Percentiles rank a stretch among this genome's conserved stretches.
These are phyloP conservation scores for Amphirosellinia nigrospora DNA, from an alignment of 495 filamentous ascomycete species.

Conservation along the genomic window DNA sequence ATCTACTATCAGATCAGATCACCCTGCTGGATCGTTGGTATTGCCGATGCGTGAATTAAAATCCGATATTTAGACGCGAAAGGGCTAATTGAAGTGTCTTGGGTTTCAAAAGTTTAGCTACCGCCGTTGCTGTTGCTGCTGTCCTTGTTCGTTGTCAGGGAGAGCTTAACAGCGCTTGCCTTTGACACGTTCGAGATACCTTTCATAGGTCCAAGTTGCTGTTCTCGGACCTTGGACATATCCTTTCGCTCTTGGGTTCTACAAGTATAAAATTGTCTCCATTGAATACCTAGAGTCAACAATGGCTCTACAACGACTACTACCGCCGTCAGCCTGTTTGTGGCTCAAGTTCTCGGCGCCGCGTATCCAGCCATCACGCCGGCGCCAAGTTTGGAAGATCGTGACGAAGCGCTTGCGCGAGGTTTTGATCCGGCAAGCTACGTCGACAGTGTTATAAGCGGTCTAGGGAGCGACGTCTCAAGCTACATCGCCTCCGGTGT, in stretches of 20 bases:
- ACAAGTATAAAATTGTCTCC: not conserved
- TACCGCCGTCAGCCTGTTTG: constrained; percentile 24
- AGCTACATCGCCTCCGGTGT: constrained; percentile 67
- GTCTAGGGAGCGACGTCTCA: constrained; percentile 57
- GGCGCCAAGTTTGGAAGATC: constrained; percentile 45
- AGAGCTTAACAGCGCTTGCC: not conserved
- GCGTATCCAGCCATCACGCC: constrained; percentile 57
- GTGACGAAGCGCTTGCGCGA: constrained; percentile 35
- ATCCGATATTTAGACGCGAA: not conserved
- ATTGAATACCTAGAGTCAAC: not conserved
- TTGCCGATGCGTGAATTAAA: not conserved
- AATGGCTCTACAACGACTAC: constrained; percentile 30
- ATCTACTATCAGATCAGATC: not conserved
- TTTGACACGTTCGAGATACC: not conserved
- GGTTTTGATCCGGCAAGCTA: constrained; percentile 51
- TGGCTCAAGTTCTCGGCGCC: constrained; percentile 28
- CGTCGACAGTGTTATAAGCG: constrained; percentile 53
- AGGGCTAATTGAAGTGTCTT: not conserved
- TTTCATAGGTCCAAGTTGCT: not conserved
- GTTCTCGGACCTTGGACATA: not conserved
- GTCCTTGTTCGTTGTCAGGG: not conserved
- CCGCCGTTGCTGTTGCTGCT: not conserved
- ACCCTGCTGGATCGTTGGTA: not conserved
- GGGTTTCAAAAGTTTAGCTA: not conserved
- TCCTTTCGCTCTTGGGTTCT: not conserved